Evolutionary conservation across 805 yeast genomes (phyloP).

Genomic region (Debaryomyces hansenii): DNA sequence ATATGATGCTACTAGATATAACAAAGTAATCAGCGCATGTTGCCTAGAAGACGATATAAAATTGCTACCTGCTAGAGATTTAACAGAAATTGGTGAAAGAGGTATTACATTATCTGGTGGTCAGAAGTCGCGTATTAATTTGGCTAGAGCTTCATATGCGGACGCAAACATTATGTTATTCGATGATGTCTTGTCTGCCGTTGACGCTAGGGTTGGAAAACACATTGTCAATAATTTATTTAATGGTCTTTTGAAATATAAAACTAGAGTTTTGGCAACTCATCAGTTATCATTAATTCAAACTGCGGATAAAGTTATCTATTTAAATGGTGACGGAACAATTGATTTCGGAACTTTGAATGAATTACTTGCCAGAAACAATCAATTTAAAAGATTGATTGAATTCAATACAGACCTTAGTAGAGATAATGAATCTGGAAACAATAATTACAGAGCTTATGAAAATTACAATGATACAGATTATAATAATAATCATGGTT

Average conservation of each 20-base stretch:
- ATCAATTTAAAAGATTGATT: constrained; percentile 52
- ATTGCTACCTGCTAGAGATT: constrained; percentile 35
- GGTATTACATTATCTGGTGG: constrained; percentile 48
- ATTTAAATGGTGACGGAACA: constrained; percentile 42
- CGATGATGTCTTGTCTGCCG: constrained; percentile 47
- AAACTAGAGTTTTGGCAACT: constrained; percentile 42
- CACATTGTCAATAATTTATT: constrained; percentile 39
- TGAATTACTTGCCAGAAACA: constrained; percentile 35
- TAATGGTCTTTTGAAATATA: constrained; percentile 29
- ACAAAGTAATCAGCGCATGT: constrained; percentile 34
- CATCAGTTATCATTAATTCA: constrained; percentile 42
- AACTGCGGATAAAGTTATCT: constrained; percentile 38
- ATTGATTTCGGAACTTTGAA: constrained; percentile 37
- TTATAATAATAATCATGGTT: background rate
- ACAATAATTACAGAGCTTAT: constrained; percentile 30
- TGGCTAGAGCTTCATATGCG: constrained; percentile 44
- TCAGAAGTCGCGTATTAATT: constrained; percentile 44
- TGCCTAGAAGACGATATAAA: constrained; percentile 39
- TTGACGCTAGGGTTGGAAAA: constrained; percentile 43
- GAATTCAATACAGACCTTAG: constrained; percentile 35
- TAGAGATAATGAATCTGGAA: constrained; percentile 17
- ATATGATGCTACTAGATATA: constrained; percentile 28
- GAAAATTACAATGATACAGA: constrained; percentile 1
- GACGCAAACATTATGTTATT: constrained; percentile 32
- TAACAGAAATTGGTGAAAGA: constrained; percentile 46